Percentiles rank a stretch among this genome's conserved stretches.
These are phyloP conservation scores for Inonotus obliquus DNA, from an alignment of 1,284 basidiomycete species.

Conservation along the genomic window DNA sequence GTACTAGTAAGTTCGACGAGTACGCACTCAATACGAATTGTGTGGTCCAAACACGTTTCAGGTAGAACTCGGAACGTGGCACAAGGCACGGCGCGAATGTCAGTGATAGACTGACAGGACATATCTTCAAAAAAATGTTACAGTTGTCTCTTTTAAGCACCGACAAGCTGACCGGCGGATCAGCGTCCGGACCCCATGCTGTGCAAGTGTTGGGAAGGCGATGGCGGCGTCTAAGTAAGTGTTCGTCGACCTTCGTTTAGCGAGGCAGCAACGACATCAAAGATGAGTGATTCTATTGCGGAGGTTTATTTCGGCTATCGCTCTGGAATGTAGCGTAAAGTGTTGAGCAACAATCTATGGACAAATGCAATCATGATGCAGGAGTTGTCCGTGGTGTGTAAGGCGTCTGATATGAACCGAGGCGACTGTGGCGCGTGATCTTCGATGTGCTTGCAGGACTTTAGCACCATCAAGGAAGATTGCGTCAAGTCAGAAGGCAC, in stretches of 20 bases:
- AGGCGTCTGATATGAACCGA: not conserved
- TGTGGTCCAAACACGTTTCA: no score
- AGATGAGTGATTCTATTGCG: not conserved
- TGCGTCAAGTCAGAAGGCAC: not conserved
- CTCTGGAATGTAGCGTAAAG: not conserved
- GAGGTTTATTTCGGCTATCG: not conserved
- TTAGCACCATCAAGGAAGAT: not conserved
- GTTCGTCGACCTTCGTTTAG: not conserved
- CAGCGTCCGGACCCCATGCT: not conserved
- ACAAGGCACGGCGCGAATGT: not conserved
- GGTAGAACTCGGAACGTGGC: not conserved
- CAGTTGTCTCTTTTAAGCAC: not conserved
- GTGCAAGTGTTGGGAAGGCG: not conserved
- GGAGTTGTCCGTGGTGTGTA: no score
- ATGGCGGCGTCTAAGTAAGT: not conserved
- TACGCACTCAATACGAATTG: no score
- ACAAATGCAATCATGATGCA: no score
- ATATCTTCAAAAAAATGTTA: not conserved
- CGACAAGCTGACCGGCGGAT: not conserved
- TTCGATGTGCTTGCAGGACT: not conserved
- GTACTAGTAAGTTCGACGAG: no score
- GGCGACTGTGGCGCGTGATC: not conserved
- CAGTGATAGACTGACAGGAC: not conserved
- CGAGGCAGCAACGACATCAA: not conserved
- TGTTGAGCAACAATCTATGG: no score